Percentiles rank a stretch among this genome's conserved stretches.
Conservation (phyloP, 495 filamentous ascomycete genomes). For the Penicillium bialowiezense region DNA sequence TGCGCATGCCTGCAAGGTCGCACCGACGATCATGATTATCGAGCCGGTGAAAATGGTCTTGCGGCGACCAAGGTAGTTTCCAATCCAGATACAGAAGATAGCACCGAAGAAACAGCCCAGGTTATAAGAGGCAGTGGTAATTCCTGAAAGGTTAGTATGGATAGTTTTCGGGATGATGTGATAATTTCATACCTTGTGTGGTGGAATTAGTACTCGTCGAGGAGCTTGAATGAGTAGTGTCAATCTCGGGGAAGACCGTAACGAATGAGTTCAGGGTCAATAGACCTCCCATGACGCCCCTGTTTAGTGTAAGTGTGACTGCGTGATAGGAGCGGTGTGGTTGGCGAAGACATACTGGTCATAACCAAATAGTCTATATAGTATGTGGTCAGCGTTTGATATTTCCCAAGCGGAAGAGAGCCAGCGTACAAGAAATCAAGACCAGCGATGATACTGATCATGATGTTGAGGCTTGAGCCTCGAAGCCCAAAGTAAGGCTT, state of each 20-base stretch:
- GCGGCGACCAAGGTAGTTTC: slow-evolving; percentile 66
- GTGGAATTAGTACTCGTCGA: slow-evolving; percentile 38
- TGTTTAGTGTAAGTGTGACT: slow-evolving; percentile 15
- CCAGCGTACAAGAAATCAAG: slow-evolving; percentile 58
- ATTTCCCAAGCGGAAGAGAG: not conserved
- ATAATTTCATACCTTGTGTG: slow-evolving; percentile 44
- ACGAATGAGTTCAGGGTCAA: slow-evolving; percentile 50
- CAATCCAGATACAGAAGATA: slow-evolving; percentile 64
- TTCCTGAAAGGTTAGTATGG: slow-evolving; percentile 27
- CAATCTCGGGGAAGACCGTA: slow-evolving; percentile 49
- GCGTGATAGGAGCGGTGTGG: not conserved
- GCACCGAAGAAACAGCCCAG: slow-evolving; percentile 71
- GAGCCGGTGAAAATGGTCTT: slow-evolving; percentile 69
- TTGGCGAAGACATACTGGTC: slow-evolving; percentile 27
- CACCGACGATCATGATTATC: slow-evolving; percentile 67
- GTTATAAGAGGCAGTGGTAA: slow-evolving; percentile 64
- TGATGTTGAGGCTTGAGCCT: slow-evolving; percentile 61
- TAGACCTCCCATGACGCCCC: slow-evolving; percentile 55
- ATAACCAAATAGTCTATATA: slow-evolving; percentile 33
- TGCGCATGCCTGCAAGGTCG: slow-evolving; percentile 61
- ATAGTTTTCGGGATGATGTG: not conserved
- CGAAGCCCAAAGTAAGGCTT: slow-evolving; percentile 58
- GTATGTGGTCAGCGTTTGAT: slow-evolving; percentile 1
- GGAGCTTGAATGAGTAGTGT: slow-evolving; percentile 33
- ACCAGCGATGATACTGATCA: slow-evolving; percentile 65